Base-by-base conservation (phyloP, 2,329 filamentous ascomycete genomes). In the Hymenoscyphus albidus region DNA sequence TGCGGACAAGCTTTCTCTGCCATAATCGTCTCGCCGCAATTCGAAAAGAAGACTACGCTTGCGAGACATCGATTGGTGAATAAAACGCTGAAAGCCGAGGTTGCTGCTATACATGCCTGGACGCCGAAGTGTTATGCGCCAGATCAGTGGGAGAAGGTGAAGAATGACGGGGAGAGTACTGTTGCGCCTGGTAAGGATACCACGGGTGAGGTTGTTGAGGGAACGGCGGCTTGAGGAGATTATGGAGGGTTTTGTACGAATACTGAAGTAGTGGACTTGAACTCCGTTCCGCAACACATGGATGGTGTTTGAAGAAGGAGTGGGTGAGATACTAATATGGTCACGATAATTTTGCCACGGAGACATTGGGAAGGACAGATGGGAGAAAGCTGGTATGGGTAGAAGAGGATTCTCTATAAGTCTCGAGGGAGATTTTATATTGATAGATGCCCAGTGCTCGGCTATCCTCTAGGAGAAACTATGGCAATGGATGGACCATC, bases 21-120 rank as follows among this genome's bases (percentile, higher is more conserved):
- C 3, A 81, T 88, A 57, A 90, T 91, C 61, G 88, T 91, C 3
- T 85, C 82, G 4, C 79, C 82, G 13, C 79, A 82, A 62, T 86
- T 86, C 73, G 80, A 82, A 66, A 84, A 83, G 71, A 86, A 85
- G 77, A 84, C 76, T 14, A 86, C 87, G 55, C 80, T 91, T 58
- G 87, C 87, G 48, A 80, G 88, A 65, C 87, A 91, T 77, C 82
- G 89, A 59, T 78, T 91, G 60, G 89, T 91, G 59, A 91, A 92
- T 73, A 80, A 79, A 2, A 81, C 82, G 5, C 75, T 92, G 70
- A 91, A 91, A 77, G 80, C 83, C 10, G 88, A 92, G 77, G 89
- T 92, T 74, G 87, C 87, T 7, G 85, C 86, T 59, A 91, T 92
- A 69, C 89, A 92, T 79, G 89, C 89, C 27, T 92, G 89, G 89